Evolutionary conservation across 805 yeast species (phyloP), one percentile per base, ranked within the genome.

Genomic region (Schizosaccharomyces japonicus): DNA sequence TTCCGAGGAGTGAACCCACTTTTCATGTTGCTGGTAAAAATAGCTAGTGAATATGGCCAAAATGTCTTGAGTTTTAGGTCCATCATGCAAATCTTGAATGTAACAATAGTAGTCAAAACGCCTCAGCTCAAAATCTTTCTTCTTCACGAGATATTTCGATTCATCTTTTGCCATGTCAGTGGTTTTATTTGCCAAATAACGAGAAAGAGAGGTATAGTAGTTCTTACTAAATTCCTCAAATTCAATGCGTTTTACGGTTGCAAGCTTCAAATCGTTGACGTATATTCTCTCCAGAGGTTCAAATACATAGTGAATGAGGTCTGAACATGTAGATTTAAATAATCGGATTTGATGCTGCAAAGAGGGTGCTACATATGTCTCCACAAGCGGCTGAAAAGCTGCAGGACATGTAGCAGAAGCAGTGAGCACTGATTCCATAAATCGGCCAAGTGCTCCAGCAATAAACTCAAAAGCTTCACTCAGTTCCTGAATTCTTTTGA

Each of bases 211-310:
- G 30, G 66, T 57, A 52, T 66, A 66, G 52, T 66, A 66, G 51
- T 66, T 67, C 26, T 59, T 54, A 15, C 66, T 62, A 47, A 64
- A 66, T 44, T 66, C 70, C 47, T 66, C 70, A 54, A 66, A 66
- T 42, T 66, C 69, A 30, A 19, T 36, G 13, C 23, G 17, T 36
- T 36, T 36, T 2, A 27, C 13, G n/a, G 17, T 19, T 4, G 26
- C 63, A 13, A 58, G 46, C 52, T 66, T 66, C 51, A 66, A 60
- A 29, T 66, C 70, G 45, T 50, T 54, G 26, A 66, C 70, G 53
- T 66, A 66, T 23, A 64, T 50, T 50, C 45, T 57, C 56, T 52
- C 56, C 58, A 52, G 54, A 57, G 23, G 56, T 61, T 33, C 49
- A 50, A 27, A 56, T 55, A 25, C 59, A 64, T 32, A 59, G 58